Conservation (phyloP, 2,329 filamentous ascomycete genomes). For the Parascedosporium putredinis region DNA sequence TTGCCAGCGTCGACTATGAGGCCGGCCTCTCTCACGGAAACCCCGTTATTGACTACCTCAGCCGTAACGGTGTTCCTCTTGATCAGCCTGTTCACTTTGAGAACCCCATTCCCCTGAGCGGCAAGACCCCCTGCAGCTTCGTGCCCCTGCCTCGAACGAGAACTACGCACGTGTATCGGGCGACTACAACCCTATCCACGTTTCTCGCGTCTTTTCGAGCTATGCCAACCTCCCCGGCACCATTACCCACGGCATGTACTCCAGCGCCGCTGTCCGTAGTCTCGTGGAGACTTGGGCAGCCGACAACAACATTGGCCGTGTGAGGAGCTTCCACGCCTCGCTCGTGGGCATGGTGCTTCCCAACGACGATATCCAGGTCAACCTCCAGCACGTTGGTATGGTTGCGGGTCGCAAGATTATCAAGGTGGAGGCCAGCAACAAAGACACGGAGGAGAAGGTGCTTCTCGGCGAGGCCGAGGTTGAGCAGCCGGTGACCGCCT, state of each 20-base stretch:
- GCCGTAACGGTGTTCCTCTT: conserved; percentile 81
- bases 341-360: conserved; percentile 98
- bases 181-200: conserved; percentile 98
- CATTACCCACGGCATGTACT: conserved; percentile 99
- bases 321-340: conserved; percentile 92
- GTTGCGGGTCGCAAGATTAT: conserved; percentile 97
- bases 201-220: conserved; percentile 89
- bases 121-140: conserved; percentile 77
- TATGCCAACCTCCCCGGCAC: conserved; percentile 94
- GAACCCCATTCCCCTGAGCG: conserved; percentile 90
- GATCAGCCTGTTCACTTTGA: conserved; percentile 97
- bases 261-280: conserved; percentile 89
- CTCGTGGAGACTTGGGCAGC: conserved; percentile 98
- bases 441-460: conserved; percentile 93
- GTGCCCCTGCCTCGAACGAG: conserved; percentile 92
- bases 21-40: conserved; percentile 88
- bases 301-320: conserved; percentile 95
- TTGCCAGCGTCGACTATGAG: conserved; percentile 94
- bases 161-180: conserved; percentile 96
- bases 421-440: conserved; percentile 94
- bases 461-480: conserved; percentile 92
- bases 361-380: conserved; percentile 90
- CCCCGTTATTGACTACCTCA: conserved; percentile 90
- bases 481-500: conserved; percentile 91
- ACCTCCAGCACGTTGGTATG: conserved; percentile 95